These are phyloP conservation scores for Prunus salicina DNA, from an alignment of 306 rosid genomes.

Conservation along the genomic window DNA sequence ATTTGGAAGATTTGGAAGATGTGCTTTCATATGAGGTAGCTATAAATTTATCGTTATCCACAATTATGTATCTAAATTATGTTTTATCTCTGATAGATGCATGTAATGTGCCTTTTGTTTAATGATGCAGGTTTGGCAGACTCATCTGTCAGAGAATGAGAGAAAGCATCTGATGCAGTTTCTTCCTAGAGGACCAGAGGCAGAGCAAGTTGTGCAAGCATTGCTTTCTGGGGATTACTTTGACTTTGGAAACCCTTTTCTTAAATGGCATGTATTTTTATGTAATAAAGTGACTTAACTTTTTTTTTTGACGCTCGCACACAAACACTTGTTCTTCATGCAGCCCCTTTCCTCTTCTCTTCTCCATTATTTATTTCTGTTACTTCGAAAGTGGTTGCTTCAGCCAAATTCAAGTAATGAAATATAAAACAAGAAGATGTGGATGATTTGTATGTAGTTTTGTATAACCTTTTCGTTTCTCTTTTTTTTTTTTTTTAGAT, in stretches of 20 bases:
- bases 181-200: constrained; percentile 69
- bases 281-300: constrained; percentile 3
- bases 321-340: not conserved
- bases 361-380: not conserved
- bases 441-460: too few species aligned
- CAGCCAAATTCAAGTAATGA: not conserved
- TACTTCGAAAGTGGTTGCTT: too few species aligned
- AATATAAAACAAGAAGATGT: not conserved
- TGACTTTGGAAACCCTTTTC: constrained; percentile 76
- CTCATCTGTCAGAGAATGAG: constrained; percentile 73
- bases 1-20: constrained; percentile 58
- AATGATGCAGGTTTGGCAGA: constrained; percentile 76
- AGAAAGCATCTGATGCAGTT: constrained; percentile 61
- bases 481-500: not conserved
- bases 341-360: not conserved
- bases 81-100: constrained; percentile 1
- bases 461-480: too few species aligned
- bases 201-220: constrained; percentile 55
- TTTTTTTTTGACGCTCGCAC: not conserved
- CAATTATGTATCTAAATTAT: constrained; percentile 10
- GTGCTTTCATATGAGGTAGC: constrained; percentile 82
- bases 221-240: constrained; percentile 68
- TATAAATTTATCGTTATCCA: constrained; percentile 21
- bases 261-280: constrained; percentile 64
- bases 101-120: constrained; percentile 15